Percentiles rank a stretch among this genome's conserved stretches.
Evolutionary conservation across 108 stramenopile genomes (phyloP).

Genomic region (Chaetoceros tenuissimus): DNA sequence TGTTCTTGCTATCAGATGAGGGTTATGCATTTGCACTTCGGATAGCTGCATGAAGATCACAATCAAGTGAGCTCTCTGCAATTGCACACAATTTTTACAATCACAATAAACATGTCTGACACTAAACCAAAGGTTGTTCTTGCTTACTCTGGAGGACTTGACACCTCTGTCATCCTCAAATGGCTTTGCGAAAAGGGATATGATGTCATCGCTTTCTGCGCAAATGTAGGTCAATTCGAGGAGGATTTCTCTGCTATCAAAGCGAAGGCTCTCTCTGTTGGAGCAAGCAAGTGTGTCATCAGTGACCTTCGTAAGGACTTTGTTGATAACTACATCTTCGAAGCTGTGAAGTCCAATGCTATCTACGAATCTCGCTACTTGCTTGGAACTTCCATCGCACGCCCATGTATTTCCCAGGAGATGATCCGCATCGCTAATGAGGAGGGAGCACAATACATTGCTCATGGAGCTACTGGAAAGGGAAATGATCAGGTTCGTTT

Average conservation of each 20-base stretch:
- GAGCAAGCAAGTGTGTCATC: constrained; percentile 85
- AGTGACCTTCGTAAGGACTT: constrained; percentile 94
- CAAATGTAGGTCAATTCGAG: constrained; percentile 89
- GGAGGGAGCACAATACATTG: constrained; percentile 86
- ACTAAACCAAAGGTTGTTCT: constrained; percentile 86
- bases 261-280: constrained; percentile 78
- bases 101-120: constrained; percentile 26
- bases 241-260: constrained; percentile 82
- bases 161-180: constrained; percentile 97
- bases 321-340: constrained; percentile 92
- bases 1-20: no score
- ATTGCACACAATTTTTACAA: no score
- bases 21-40: no score
- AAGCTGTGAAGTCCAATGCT: constrained; percentile 91
- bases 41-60: no score
- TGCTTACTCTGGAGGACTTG: constrained; percentile 96
- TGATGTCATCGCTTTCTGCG: constrained; percentile 96
- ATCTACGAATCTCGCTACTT: constrained; percentile 93
- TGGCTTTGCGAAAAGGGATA: constrained; percentile 98
- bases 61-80: no score
- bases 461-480: constrained; percentile 99
- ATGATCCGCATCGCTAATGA: constrained; percentile 94
- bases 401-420: constrained; percentile 97
- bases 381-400: constrained; percentile 93
- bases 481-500: constrained; percentile 99